Conservation (phyloP, 2,329 filamentous ascomycete genomes). For the Cladophialophora immunda region DNA sequence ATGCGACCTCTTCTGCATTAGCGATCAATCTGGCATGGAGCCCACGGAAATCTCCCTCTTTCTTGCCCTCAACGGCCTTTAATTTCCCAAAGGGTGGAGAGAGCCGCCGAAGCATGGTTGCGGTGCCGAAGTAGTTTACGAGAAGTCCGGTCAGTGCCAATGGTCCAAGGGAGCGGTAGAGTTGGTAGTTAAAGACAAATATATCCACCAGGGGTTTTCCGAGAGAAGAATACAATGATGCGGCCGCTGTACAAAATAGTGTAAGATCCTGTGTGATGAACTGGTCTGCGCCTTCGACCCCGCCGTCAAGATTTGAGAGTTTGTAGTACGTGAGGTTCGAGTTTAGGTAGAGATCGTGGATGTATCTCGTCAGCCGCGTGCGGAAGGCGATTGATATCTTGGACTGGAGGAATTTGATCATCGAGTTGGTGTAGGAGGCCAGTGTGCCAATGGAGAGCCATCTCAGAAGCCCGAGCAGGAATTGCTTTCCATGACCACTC, state of each 20-base stretch:
- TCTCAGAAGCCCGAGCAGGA: conserved; percentile 88
- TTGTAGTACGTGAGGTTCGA: conserved; percentile 97
- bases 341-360: conserved; percentile 95
- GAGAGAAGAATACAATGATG: conserved; percentile 91
- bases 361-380: conserved; percentile 91
- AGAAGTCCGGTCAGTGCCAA: conserved; percentile 85
- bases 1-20: conserved; percentile 96
- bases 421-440: conserved; percentile 96
- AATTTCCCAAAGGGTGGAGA: conserved; percentile 97
- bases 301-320: conserved; percentile 88
- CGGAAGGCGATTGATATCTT: conserved; percentile 99
- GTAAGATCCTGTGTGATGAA: conserved; percentile 98
- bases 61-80: conserved; percentile 93
- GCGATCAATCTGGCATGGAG: conserved; percentile 91
- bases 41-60: conserved; percentile 93
- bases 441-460: conserved; percentile 95
- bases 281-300: conserved; percentile 90
- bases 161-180: conserved; percentile 89
- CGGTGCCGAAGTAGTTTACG: conserved; percentile 93
- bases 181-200: conserved; percentile 96
- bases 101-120: conserved; percentile 83
- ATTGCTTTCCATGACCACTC: conserved; percentile 88
- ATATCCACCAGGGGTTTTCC: conserved; percentile 99
- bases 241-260: conserved; percentile 90
- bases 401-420: conserved; percentile 98